A percentile compares a stretch with the other conserved stretches of the same genome.
phyloP scores from a whole-genome alignment of 495 filamentous ascomycete genomes.

The Daldinia vernicosa region DNA sequence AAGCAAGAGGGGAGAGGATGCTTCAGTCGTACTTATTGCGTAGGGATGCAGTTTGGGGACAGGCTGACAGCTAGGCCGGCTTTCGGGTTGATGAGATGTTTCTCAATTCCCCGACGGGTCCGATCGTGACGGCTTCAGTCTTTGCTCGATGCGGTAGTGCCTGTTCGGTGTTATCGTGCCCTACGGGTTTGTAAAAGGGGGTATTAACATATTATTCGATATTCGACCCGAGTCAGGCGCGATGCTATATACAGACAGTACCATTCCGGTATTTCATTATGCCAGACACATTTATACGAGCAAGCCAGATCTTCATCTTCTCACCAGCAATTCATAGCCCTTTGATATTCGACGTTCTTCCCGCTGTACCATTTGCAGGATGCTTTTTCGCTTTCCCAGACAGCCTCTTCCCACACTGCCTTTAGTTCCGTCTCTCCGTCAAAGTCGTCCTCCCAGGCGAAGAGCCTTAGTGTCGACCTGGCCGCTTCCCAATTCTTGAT shows the following conservation, averaged over 20 bases:
- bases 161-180: background rate
- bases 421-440: conserved; percentile 45
- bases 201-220: conserved; percentile 32
- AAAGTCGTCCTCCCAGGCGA: conserved; percentile 46
- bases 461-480: conserved; percentile 40
- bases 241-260: conserved; percentile 36
- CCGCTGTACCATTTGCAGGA: conserved; percentile 14
- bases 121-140: conserved; percentile 22
- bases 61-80: background rate
- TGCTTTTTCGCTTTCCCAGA: conserved; percentile 36
- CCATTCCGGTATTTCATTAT: conserved; percentile 6
- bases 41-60: conserved; percentile 10
- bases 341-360: conserved; percentile 25
- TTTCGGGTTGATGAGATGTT: background rate
- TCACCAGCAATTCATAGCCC: conserved; percentile 16
- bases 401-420: conserved; percentile 45
- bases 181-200: background rate
- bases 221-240: conserved; percentile 6
- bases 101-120: background rate
- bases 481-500: conserved; percentile 46
- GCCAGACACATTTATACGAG: conserved; percentile 22
- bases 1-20: conserved; percentile 15
- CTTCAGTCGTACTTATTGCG: conserved; percentile 8
- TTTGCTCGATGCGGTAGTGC: conserved; percentile 4
- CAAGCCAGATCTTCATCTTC: conserved; percentile 1